Base-by-base conservation (phyloP, 139 green algal genomes). In the Spirogloea muscicola region DNA sequence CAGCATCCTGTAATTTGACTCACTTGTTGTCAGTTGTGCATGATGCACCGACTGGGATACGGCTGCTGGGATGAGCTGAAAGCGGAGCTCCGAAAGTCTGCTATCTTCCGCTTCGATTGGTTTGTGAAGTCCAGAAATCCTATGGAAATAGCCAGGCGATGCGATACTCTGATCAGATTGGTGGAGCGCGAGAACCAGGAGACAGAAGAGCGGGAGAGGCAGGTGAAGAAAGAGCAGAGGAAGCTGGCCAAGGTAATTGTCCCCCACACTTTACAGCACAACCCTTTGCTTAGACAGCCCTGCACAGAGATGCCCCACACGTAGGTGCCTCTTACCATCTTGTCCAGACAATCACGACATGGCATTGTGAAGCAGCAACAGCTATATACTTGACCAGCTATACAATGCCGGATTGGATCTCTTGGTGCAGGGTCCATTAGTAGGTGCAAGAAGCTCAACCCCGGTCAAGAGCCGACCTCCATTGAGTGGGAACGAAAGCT, bases 101-200 rank as follows among this genome's bases (percentile, higher is more conserved):
- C 90, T 89, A 79, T 92, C 41, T 99, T 98, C 89, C 86, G 95
- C 38, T 99, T 99, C 75, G 95, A 99, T 86, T 99, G 95, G 95
- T 99, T 97, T 86, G 91, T 99, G 83, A 99, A 99, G 88, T 92
- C 82, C 60, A 86, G 95, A 66, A 97, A 88, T 7, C 49, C 63
- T 61, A 82, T 89, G 83, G 90, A 95, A 83, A 84, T 95, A 64
- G 60, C 57, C 1, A 76, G 90, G 41, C 82, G 94, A 27, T 92
- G 87, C 72, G 94, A 99, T 51, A 96, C 91, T 7, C 89, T 99
- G 16, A 97, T 99, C 81, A 83, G 91, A 31, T 85, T 98, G 49
- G 92, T 99, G n/a, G 94, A 99, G 89, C 96, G 96, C 84, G 93
- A 98, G 88, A 81, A 86, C 13, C 86, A 90, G 66, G 76, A n/a